phyloP scores from a whole-genome alignment of 306 rosid species.

The Adenanthera pavonina region DNA sequence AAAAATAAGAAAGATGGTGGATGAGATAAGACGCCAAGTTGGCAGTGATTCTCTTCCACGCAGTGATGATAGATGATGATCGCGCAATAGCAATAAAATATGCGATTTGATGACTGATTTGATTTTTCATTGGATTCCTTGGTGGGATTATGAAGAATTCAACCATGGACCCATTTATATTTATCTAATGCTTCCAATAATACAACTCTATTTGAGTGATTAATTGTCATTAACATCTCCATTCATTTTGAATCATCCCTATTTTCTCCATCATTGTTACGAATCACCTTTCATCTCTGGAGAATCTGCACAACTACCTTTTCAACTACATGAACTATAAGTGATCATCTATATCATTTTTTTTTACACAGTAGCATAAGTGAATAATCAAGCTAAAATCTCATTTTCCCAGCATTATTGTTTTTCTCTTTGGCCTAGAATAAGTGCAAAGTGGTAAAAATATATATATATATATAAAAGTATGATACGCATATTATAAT shows the following conservation, averaged over 20 bases:
- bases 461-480: no score
- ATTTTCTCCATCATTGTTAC: background rate
- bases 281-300: background rate
- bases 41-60: conserved; percentile 46
- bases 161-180: conserved; percentile 43
- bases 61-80: background rate
- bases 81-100: conserved; percentile 11
- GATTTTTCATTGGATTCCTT: conserved; percentile 56
- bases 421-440: no score
- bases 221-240: conserved; percentile 8
- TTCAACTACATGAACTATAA: background rate
- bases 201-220: background rate
- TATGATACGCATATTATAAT: no score
- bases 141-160: conserved; percentile 15
- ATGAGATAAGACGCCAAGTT: conserved; percentile 72
- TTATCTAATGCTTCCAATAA: conserved; percentile 4
- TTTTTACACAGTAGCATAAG: background rate
- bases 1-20: conserved; percentile 47
- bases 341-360: background rate
- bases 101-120: background rate
- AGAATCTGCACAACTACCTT: background rate
- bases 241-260: background rate
- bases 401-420: no score
- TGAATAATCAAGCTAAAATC: background rate
- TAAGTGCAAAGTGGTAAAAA: no score